Evolutionary conservation across 1,284 basidiomycete genomes (phyloP), one percentile per base, ranked within the genome.

Genomic region (Sphaerobolus stellatus): DNA sequence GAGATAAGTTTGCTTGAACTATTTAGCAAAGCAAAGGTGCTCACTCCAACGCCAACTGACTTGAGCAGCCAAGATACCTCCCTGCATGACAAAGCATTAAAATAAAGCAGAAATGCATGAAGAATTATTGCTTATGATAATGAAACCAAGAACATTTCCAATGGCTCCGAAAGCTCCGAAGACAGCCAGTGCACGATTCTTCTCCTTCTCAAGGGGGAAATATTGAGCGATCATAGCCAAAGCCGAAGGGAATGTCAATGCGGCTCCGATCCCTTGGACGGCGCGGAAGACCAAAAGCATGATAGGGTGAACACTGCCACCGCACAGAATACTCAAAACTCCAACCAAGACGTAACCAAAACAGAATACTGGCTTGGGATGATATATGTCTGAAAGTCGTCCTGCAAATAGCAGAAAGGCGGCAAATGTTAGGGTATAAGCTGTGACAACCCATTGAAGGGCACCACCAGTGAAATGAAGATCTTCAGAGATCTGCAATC

Each of bases 161-260:
- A 75, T 58, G 11, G 66, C 72, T 8, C 64, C 73, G 34, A 60
- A 62, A 16, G 64, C 68, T 7, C 66, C 68, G 56, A 74, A 76
- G 1, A 67, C 55, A 3, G 62, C 68, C 28, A 77, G 64, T 1
- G 73, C 75, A 11, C 65, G 62, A 9, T 69, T 61, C 60, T 76
- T 73, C 33, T 67, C 67, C 5, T 54, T 43, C 3, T 68, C 68
- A 11, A 72, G 66, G 5, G 73, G 68, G 62, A 69, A 76, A 48
- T 75, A 58, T 20, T 66, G 61, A 16, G 74, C 66, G 29, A 76
- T 67, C 28, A 77, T 61, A 14, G 68, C 61, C 28, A 73, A 61
- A 0, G 75, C 68, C 1, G 74, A 73, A 1, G 75, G 74, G 29
- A 76, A 70, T 8, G 64, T 69, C 43, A 71, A 47, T 9, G 69